These are phyloP conservation scores for Suillus subluteus DNA, from an alignment of 768 basidiomycete genomes.

Conservation along the genomic window DNA sequence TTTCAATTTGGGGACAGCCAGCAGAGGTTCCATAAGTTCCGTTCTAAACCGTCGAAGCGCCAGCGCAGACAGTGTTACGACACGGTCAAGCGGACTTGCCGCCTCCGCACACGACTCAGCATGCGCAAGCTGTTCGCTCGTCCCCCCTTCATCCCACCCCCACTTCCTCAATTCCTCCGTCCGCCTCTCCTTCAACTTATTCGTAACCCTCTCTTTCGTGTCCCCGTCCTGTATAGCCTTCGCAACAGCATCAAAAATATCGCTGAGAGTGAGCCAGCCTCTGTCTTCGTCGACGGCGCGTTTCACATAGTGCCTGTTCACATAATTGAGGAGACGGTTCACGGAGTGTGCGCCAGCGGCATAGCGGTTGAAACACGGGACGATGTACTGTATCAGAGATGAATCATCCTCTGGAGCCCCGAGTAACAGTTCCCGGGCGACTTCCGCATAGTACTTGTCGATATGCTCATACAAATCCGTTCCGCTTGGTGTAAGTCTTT, in stretches of 20 bases:
- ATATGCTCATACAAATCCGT: conserved; percentile 75
- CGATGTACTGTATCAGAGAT: conserved; percentile 67
- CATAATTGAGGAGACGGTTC: conserved; percentile 75
- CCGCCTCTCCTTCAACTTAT: conserved; percentile 59
- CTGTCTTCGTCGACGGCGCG: conserved; percentile 78
- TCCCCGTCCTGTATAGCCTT: conserved; percentile 53
- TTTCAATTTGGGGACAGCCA: conserved; percentile 68
- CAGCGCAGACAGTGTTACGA: conserved; percentile 64
- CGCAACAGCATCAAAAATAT: conserved; percentile 64
- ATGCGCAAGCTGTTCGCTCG: conserved; percentile 48
- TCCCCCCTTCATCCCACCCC: conserved; percentile 62
- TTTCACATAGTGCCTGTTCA: conserved; percentile 73
- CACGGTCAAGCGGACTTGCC: conserved; percentile 66
- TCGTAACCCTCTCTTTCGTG: conserved; percentile 62
- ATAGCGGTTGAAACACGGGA: conserved; percentile 74
- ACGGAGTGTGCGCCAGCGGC: conserved; percentile 67
- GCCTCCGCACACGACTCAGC: conserved; percentile 79
- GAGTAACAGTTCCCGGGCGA: conserved; percentile 61
- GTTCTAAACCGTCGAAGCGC: conserved; percentile 74
- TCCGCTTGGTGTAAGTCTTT: conserved; percentile 46
- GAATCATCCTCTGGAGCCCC: conserved; percentile 69
- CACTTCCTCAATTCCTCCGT: conserved; percentile 70
- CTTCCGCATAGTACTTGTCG: conserved; percentile 69
- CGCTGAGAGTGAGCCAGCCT: conserved; percentile 73
- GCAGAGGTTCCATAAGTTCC: conserved; percentile 71